Conservation (phyloP, 345 rosid species). For the Punica granatum region DNA sequence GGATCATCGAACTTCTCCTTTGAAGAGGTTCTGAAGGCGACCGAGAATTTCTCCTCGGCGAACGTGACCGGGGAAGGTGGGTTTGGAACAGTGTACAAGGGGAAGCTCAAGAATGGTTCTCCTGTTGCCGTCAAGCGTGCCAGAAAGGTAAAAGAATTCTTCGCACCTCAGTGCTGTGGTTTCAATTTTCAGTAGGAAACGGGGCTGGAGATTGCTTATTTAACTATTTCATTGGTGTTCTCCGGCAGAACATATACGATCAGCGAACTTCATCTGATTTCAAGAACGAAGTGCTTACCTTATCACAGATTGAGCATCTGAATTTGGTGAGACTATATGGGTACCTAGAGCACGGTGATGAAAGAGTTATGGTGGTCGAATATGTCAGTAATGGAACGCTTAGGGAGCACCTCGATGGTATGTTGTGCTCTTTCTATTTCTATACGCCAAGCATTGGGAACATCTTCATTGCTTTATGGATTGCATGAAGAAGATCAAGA, state of each 20-base stretch:
- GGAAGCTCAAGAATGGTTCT: constrained; percentile 73
- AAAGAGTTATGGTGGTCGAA: constrained; percentile 67
- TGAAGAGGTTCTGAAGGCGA: constrained; percentile 66
- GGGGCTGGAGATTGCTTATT: no score
- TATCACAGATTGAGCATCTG: constrained; percentile 88
- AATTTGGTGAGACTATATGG: constrained; percentile 78
- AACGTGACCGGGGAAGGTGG: constrained; percentile 78
- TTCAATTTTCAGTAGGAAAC: no score
- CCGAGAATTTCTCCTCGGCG: constrained; percentile 53
- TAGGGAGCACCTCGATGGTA: constrained; percentile 85
- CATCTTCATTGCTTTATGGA: no score
- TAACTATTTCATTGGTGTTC: not conserved
- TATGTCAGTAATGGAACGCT: constrained; percentile 71
- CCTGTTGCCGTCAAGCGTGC: constrained; percentile 83
- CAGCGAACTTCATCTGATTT: constrained; percentile 45
- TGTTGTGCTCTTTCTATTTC: constrained; percentile 17
- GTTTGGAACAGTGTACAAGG: constrained; percentile 73
- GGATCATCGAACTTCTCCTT: constrained; percentile 37
- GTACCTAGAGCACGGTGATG: constrained; percentile 60
- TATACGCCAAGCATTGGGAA: no score
- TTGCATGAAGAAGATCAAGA: no score
- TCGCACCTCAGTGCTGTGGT: no score
- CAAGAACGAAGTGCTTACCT: constrained; percentile 71
- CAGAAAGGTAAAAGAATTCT: constrained; percentile 81
- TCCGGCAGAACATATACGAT: constrained; percentile 48